phyloP scores from a whole-genome alignment of 305 asterid genomes.

The Rubia tinctorum region DNA sequence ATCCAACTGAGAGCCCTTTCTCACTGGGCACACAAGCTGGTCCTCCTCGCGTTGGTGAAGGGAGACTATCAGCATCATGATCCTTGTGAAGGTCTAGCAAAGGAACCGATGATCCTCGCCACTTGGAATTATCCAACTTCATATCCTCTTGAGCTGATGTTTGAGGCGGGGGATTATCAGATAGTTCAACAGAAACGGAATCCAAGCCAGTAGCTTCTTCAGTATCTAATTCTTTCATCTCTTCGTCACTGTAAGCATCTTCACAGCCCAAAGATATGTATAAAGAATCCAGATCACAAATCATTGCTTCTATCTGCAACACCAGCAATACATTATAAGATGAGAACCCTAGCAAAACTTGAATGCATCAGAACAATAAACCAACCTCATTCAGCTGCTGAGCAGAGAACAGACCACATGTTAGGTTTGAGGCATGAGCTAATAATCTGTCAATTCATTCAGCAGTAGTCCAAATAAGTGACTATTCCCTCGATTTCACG shows the following conservation, averaged over 20 bases:
- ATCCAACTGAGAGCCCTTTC: conserved; percentile 33
- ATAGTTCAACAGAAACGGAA: conserved; percentile 30
- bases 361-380: not conserved
- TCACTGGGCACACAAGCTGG: conserved; percentile 50
- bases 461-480: conserved; percentile 2
- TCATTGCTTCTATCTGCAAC: conserved; percentile 58
- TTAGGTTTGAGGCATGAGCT: conserved; percentile 47
- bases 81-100: conserved; percentile 92
- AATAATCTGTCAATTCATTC: conserved; percentile 52
- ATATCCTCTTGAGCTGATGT: conserved; percentile 23
- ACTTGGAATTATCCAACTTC: conserved; percentile 43
- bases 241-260: conserved; percentile 25
- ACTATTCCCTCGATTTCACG: not conserved
- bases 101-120: conserved; percentile 57
- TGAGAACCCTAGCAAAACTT: conserved; percentile 8
- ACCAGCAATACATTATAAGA: conserved; percentile 20
- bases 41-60: conserved; percentile 85
- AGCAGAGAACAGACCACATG: conserved; percentile 55
- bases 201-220: conserved; percentile 33
- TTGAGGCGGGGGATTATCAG: conserved; percentile 29
- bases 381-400: conserved; percentile 73
- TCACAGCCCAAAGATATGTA: conserved; percentile 27
- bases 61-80: conserved; percentile 94
- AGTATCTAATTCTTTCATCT: conserved; percentile 25
- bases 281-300: conserved; percentile 35